Percentiles rank a stretch among this genome's conserved stretches.
These are phyloP conservation scores for Senna siamea DNA, from an alignment of 306 rosid species.

Conservation along the genomic window DNA sequence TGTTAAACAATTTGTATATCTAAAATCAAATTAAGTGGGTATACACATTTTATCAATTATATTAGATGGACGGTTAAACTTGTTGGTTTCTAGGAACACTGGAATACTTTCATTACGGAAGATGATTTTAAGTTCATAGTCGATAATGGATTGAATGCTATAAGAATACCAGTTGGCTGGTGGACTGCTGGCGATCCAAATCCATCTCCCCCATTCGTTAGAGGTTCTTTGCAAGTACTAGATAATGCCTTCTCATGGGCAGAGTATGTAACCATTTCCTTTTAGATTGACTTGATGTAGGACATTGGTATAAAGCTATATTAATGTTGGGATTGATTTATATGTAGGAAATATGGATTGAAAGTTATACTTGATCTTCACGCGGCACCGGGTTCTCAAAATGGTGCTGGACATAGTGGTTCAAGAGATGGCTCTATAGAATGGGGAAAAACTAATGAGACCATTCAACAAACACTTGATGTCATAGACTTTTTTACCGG, in stretches of 20 bases:
- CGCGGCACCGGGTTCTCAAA: slow-evolving; percentile 84
- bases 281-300: not conserved
- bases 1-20: too few species aligned
- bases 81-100: slow-evolving; percentile 62
- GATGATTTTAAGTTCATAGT: slow-evolving; percentile 68
- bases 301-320: not conserved
- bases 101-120: slow-evolving; percentile 72
- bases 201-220: slow-evolving; percentile 73
- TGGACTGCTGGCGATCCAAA: slow-evolving; percentile 83
- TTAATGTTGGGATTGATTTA: not conserved
- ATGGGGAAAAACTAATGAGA: slow-evolving; percentile 69
- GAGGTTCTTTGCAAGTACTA: slow-evolving; percentile 65
- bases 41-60: too few species aligned
- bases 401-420: slow-evolving; percentile 62
- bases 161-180: slow-evolving; percentile 91
- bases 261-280: slow-evolving; percentile 46
- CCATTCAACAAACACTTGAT: slow-evolving; percentile 59
- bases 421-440: slow-evolving; percentile 72
- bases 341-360: slow-evolving; percentile 64
- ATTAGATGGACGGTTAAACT: too few species aligned
- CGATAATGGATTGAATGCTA: slow-evolving; percentile 56
- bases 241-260: slow-evolving; percentile 84
- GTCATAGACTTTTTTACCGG: slow-evolving; percentile 69
- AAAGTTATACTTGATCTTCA: slow-evolving; percentile 79
- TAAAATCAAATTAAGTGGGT: too few species aligned